Conservation (phyloP, 257 asterid genomes). For the Forsythia viridissima region DNA sequence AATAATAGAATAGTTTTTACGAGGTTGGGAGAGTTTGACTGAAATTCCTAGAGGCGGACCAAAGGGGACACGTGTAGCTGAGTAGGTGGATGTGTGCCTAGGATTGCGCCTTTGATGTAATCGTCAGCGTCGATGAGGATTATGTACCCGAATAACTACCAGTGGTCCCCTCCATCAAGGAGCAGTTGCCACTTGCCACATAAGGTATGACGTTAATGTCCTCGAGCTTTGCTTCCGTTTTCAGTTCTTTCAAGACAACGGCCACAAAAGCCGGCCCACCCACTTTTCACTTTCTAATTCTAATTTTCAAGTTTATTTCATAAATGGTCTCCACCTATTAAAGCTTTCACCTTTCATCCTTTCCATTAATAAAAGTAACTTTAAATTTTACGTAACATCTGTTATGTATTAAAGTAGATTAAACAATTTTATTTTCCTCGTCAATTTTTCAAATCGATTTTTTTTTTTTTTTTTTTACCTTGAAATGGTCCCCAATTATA, state of each 20-base stretch:
- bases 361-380: no score
- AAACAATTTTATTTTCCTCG: no score
- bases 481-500: no score
- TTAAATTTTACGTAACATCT: not conserved
- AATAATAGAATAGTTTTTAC: no score
- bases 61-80: not conserved
- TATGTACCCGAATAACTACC: not conserved
- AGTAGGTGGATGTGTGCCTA: not conserved
- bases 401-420: not conserved
- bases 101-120: not conserved
- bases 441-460: not conserved
- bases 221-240: not conserved
- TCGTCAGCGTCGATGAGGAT: not conserved
- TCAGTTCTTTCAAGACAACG: not conserved
- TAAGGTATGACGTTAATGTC: not conserved
- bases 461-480: no score
- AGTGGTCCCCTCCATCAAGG: not conserved
- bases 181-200: not conserved
- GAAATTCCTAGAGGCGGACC: not conserved
- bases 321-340: no score
- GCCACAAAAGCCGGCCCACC: not conserved
- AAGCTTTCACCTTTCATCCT: no score
- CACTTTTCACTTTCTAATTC: not conserved
- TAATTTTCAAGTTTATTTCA: not conserved
- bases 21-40: not conserved